Evolutionary conservation across 371 early-diverging fungal genomes (phyloP).

Genomic region (Circinella minor): DNA sequence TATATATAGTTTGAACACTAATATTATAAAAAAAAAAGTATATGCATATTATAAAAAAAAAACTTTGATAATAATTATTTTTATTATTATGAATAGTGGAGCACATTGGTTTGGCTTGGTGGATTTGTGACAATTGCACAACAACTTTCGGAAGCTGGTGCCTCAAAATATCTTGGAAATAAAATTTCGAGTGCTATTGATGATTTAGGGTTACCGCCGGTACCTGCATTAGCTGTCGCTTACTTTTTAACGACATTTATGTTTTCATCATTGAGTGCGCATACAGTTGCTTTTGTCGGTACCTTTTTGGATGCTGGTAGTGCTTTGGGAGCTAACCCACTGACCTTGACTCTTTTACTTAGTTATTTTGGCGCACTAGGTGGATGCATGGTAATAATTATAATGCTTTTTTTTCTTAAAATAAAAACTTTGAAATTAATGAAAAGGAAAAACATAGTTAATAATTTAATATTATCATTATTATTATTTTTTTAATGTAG

Average conservation of each 20-base stretch:
- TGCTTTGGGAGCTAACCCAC: conserved; percentile 62
- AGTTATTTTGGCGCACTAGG: conserved; percentile 70
- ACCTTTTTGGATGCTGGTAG: conserved; percentile 79
- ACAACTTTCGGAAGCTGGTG: conserved; percentile 70
- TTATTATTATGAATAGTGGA: conserved; percentile 57
- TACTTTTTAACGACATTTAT: conserved; percentile 77
- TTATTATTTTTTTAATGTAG: conserved; percentile 27
- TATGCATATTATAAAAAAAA: neutral
- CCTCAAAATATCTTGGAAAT: conserved; percentile 67
- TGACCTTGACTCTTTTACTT: conserved; percentile 59
- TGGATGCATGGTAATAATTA: conserved; percentile 59
- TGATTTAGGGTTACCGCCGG: conserved; percentile 38
- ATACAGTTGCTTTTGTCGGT: conserved; percentile 73
- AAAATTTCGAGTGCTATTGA: conserved; percentile 50
- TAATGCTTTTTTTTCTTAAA: neutral
- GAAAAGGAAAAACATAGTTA: neutral
- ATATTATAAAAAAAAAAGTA: neutral
- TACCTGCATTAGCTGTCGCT: conserved; percentile 55
- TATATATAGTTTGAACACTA: neutral
- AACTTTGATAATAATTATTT: too few species aligned
- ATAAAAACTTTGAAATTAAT: too few species aligned
- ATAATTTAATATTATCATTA: neutral
- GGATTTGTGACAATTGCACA: conserved; percentile 80
- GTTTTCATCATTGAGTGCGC: conserved; percentile 73
- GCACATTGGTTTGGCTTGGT: conserved; percentile 81